phyloP scores from a whole-genome alignment of 371 early-diverging fungal species.

The Mortierella sp. region DNA sequence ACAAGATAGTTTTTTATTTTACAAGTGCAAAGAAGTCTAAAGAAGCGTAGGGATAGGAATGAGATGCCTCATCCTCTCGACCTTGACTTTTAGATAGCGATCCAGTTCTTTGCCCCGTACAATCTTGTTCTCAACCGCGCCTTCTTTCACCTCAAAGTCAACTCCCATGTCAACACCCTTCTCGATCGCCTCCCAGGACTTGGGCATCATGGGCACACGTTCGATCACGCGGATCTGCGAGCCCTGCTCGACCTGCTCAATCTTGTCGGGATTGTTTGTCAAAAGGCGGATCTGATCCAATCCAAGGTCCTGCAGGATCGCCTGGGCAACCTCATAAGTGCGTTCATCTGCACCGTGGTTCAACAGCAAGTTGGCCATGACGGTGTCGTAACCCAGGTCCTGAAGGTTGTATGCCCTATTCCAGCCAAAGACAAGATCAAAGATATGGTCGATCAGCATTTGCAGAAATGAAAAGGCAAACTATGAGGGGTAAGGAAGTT shows the following conservation, averaged over 20 bases:
- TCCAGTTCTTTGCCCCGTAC: constrained; percentile 53
- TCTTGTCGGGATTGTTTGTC: constrained; percentile 97
- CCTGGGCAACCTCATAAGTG: constrained; percentile 91
- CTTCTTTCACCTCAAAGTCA: constrained; percentile 45
- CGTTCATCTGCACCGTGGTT: constrained; percentile 94
- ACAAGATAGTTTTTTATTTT: background rate
- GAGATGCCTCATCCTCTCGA: constrained; percentile 50
- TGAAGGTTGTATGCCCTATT: constrained; percentile 97
- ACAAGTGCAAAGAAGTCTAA: constrained; percentile 5
- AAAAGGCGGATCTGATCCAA: constrained; percentile 78
- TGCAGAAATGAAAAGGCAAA: background rate
- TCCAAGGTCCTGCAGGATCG: constrained; percentile 87
- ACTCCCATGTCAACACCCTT: constrained; percentile 16
- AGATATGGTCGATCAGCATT: too few species aligned
- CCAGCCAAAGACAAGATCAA: too few species aligned
- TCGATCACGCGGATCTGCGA: constrained; percentile 80
- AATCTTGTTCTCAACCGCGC: constrained; percentile 54
- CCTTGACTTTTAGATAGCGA: constrained; percentile 46
- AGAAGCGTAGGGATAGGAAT: constrained; percentile 30
- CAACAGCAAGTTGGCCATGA: constrained; percentile 90
- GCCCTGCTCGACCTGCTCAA: constrained; percentile 76
- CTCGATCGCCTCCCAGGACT: constrained; percentile 68
- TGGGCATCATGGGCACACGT: constrained; percentile 92
- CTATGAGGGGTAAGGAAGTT: background rate
- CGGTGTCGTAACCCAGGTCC: constrained; percentile 96